A percentile compares a stretch with the other conserved stretches of the same genome.
These are phyloP conservation scores for Neurospora sp. DNA, from an alignment of 495 filamentous ascomycete species.

Conservation along the genomic window DNA sequence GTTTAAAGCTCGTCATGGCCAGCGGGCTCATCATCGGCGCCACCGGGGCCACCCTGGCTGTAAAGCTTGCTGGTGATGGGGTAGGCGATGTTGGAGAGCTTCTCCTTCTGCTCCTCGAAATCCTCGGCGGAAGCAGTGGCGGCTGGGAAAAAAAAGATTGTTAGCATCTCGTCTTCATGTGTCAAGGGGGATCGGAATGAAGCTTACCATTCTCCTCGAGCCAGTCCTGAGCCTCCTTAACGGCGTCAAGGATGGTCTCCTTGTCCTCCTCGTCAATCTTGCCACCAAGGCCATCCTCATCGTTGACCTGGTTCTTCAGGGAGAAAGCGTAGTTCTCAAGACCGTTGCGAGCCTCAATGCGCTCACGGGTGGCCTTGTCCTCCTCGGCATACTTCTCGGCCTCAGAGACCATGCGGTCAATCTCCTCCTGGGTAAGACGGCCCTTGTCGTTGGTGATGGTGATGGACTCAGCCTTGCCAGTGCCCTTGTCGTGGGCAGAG, in stretches of 20 bases:
- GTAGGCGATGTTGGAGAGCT: slow-evolving; percentile 90
- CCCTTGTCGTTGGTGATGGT: slow-evolving; percentile 99
- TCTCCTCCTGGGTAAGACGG: slow-evolving; percentile 89
- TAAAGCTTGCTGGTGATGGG: slow-evolving; percentile 98
- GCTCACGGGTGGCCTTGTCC: slow-evolving; percentile 92
- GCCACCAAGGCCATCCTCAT: slow-evolving; percentile 92
- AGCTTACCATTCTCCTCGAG: slow-evolving; percentile 72
- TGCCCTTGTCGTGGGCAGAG: slow-evolving; percentile 90
- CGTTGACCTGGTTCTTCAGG: slow-evolving; percentile 98
- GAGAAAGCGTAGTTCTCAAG: slow-evolving; percentile 96
- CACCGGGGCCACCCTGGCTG: slow-evolving; percentile 51
- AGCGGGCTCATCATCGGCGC: slow-evolving; percentile 60
- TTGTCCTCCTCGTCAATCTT: slow-evolving; percentile 99
- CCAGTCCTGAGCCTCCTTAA: slow-evolving; percentile 97
- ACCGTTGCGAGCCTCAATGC: slow-evolving; percentile 90
- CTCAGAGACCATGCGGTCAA: slow-evolving; percentile 95
- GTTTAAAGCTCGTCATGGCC: slow-evolving; percentile 86
- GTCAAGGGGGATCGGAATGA: not conserved
- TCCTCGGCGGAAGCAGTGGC: slow-evolving; percentile 79
- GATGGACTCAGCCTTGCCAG: slow-evolving; percentile 91
- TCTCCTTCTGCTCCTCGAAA: slow-evolving; percentile 99
- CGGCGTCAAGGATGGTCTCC: slow-evolving; percentile 88
- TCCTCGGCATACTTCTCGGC: slow-evolving; percentile 98
- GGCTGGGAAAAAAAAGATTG: slow-evolving; percentile 26
- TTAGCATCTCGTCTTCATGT: slow-evolving; percentile 10